Evolutionary conservation across 306 rosid genomes (phyloP), one percentile per base, ranked within the genome.

Genomic region (Rubus idaeus): DNA sequence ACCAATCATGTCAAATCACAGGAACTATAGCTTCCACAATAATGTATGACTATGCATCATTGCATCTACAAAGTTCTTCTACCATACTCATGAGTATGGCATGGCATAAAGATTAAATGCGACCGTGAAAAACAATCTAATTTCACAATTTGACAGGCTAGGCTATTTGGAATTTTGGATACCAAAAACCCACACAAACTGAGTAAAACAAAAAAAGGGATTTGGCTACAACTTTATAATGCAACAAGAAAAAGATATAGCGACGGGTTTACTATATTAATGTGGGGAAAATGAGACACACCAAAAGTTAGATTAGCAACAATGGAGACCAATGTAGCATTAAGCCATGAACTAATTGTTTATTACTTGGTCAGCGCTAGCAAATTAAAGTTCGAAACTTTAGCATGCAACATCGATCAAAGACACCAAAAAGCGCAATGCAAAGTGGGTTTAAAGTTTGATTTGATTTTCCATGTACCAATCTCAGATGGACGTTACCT

Each of bases 401-500:
- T 61, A 41, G 52, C 67, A 35, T 61, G 70, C 70, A 61, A 61
- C 78, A 3, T 61, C 78, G 70, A 74, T 46, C 60, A 46, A 75
- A 46, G 49, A 61, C 60, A 61, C 20, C 60, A 61, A 61, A 74
- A 46, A 75, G 39, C 40, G 47, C 57, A 61, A 16, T 37, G 46
- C 70, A 75, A 65, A 40, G 47, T 41, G 35, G 35, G 35, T 42
- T 42, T 11, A 35, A 14, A 21, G 8, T 17, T 65, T 17, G 68
- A 63, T 65, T 40, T 65, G 47, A 39, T 65, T 65, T 20, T 65
- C 70, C 40, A 40, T 65, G 67, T 30, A 42, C 8, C 68, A 72
- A 18, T 44, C 62, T 7, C 51, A 41, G 45, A 74, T 37, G 26
- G 49, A 63, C 18, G 49, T 74, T 78, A 95, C 99, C 99, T 90